Percentiles rank a stretch among this genome's conserved stretches.
Conservation (phyloP, 2,329 filamentous ascomycete species). For the Trichothecium sympodiale region DNA sequence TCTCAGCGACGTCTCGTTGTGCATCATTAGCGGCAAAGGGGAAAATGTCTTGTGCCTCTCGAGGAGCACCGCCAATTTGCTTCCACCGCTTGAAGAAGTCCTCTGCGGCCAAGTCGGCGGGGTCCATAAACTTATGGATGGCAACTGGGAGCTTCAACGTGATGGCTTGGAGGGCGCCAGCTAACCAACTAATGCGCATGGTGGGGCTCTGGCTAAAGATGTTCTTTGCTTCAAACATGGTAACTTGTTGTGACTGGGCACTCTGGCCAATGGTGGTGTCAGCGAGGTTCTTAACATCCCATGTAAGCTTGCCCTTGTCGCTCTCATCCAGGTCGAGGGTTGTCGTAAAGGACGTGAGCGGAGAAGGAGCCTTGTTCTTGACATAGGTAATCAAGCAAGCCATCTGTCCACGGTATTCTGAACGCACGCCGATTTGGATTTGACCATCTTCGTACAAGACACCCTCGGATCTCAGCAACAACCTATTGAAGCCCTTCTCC, state of each 20-base stretch:
- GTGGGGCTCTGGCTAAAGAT: conserved; percentile 80
- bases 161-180: conserved; percentile 82
- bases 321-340: conserved; percentile 71
- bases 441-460: conserved; percentile 92
- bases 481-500: conserved; percentile 78
- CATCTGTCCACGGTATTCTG: conserved; percentile 91
- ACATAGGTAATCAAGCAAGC: conserved; percentile 95
- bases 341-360: conserved; percentile 86
- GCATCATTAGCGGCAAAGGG: conserved; percentile 38
- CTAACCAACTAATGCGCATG: conserved; percentile 86
- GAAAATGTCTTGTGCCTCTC: conserved; percentile 85
- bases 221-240: conserved; percentile 82
- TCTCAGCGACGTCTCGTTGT: conserved; percentile 54
- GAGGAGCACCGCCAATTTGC: conserved; percentile 81
- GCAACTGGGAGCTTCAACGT: conserved; percentile 83
- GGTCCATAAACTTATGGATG: conserved; percentile 94
- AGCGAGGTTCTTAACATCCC: conserved; percentile 80
- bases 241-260: conserved; percentile 79
- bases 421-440: conserved; percentile 82
- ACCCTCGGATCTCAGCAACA: conserved; percentile 72
- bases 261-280: conserved; percentile 68
- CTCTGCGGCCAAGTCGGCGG: conserved; percentile 72
- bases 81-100: conserved; percentile 99
- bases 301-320: conserved; percentile 58
- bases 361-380: conserved; percentile 78